Evolutionary conservation across 148 eudicot genomes (phyloP), one percentile per base, ranked within the genome.

Genomic region (Mesembryanthemum crystallinum): DNA sequence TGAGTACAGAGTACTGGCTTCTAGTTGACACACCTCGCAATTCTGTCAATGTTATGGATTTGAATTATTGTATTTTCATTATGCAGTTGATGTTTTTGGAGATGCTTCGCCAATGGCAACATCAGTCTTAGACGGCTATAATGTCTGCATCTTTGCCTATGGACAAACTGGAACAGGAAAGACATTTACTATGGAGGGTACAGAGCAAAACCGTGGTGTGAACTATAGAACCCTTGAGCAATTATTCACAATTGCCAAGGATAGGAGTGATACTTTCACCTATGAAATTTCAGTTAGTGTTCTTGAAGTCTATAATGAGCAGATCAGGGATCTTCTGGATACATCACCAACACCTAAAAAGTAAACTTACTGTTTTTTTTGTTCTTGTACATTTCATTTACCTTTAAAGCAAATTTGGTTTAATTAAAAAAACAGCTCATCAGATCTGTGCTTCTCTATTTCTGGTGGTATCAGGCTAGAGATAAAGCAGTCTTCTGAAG

Each of bases 101-200:
- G 97, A 94, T 86, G 98, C 98, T 80, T 89, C 89, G 49, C 96
- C 98, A 21, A 80, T 94, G 97, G 98, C 90, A 49, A 86, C 83
- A 21, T 94, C 97, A 0, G 97, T 94, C 37, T 87, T 94, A 79
- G 98, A 94, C 76, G 98, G 98, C 42, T 94, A 87, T 84, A 94
- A 94, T 74, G 97, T 94, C 0, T 94, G 98, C 71, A 94, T 94
- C 61, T 94, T 94, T 88, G 98, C 98, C 63, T 94, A 94, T 76
- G 97, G 97, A 23, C 97, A 94, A 85, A 94, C 97, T 2, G 98
- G 98, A 64, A 92, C 97, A 17, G 98, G 97, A 63, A 94, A 92
- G 81, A 94, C 98, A 11, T 94, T 92, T 76, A 94, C 98, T 59
- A 94, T 94, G 98, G 98, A 92, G 88, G 98, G 97, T 10, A 89